Base-by-base conservation (phyloP, 805 yeast genomes). In the Barnettozyma siamensis region DNA sequence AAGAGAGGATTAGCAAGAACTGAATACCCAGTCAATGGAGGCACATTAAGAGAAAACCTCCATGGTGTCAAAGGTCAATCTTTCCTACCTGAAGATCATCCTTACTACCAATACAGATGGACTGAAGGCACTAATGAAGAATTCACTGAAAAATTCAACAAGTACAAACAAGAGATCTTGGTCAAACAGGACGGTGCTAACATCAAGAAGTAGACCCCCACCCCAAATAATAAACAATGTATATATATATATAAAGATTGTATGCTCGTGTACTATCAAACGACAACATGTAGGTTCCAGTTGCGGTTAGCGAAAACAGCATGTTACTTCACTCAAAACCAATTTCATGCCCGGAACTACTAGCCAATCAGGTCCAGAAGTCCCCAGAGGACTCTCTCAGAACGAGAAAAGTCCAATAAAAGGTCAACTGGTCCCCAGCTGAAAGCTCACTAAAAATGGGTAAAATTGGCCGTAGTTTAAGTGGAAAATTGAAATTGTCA, bases 231-330 rank as follows among this genome's bases (percentile, higher is more conserved):
- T 7, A n/a, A 29, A 33, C 8, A 33, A 31, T n/a, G 8, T 33
- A 33, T 37, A 30, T 31, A 42, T 9, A 19, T 17, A n/a, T 8
- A 42, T n/a, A n/a, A n/a, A n/a, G n/a, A 41, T 47, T 57, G 57
- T 57, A 37, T 46, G 58, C 60, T 51, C 49, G 58, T 51, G 57
- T 57, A 57, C 60, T 57, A 57, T 57, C 60, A 57, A 57, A 57
- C 60, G 54, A 55, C 60, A 57, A 55, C 59, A 41, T 53, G 55
- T 55, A 44, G 56, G 55, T 41, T 37, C 29, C 53, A 53, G 58
- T 55, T 57, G 60, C 55, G 60, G 60, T 57, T 57, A 57, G 60
- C 60, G 60, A 57, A 57, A 57, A 54, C 51, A 51, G 59, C 60
- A 47, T 15, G 20, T 19, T 17, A 19, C 29, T 32, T 28, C 18